A percentile compares a stretch with the other conserved stretches of the same genome.
phyloP scores from a whole-genome alignment of 352 stramenopile species.

The Pythium aphanidermatum region DNA sequence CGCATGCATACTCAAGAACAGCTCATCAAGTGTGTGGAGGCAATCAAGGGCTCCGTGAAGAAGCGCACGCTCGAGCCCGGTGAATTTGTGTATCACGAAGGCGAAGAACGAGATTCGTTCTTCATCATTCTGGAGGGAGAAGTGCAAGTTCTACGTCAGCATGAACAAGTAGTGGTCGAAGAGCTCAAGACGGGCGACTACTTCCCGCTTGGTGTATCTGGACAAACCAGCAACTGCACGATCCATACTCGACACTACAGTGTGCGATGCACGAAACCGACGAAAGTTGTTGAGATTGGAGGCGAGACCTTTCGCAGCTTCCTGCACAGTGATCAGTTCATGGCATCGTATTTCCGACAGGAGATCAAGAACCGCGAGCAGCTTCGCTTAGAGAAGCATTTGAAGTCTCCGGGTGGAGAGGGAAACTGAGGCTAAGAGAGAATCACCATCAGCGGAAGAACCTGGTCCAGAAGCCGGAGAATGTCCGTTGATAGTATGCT shows the following conservation, averaged over 20 bases:
- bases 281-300: slow-evolving; percentile 71
- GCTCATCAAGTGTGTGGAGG: slow-evolving; percentile 73
- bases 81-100: slow-evolving; percentile 77
- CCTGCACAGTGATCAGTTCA: slow-evolving; percentile 77
- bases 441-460: slow-evolving; percentile 23
- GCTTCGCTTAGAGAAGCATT: slow-evolving; percentile 44
- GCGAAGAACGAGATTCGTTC: slow-evolving; percentile 68
- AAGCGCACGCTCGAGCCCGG: slow-evolving; percentile 47
- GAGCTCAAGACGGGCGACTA: slow-evolving; percentile 66
- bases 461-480: slow-evolving; percentile 28
- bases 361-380: slow-evolving; percentile 66
- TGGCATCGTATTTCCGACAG: slow-evolving; percentile 70
- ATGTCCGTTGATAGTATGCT: slow-evolving; percentile 39
- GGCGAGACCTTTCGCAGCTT: slow-evolving; percentile 82
- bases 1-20: slow-evolving; percentile 61
- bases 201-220: slow-evolving; percentile 74
- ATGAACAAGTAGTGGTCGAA: slow-evolving; percentile 66
- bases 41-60: slow-evolving; percentile 60
- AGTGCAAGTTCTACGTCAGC: slow-evolving; percentile 63
- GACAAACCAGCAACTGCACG: slow-evolving; percentile 52
- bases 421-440: slow-evolving; percentile 8
- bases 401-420: slow-evolving; percentile 18
- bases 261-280: slow-evolving; percentile 58
- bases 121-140: slow-evolving; percentile 74
- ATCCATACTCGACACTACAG: slow-evolving; percentile 70